These are phyloP conservation scores for Xylaria sp. DNA, from an alignment of 2,329 filamentous ascomycete species.

Conservation along the genomic window DNA sequence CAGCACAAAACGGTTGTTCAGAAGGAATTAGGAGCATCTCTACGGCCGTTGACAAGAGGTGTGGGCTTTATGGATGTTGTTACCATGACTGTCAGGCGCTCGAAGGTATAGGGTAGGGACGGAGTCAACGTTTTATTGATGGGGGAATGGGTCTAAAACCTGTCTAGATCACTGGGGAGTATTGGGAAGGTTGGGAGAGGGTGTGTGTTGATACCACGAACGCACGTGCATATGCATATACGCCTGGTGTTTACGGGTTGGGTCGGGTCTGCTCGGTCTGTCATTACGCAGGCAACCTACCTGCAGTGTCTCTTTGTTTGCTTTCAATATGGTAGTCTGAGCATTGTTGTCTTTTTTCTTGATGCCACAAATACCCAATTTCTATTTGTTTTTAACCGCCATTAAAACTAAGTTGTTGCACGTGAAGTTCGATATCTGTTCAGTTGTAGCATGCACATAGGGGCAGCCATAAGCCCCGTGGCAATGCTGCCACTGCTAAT, in stretches of 20 bases:
- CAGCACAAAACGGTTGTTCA: constrained; percentile 77
- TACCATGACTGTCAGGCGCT: constrained; percentile 29
- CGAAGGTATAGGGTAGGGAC: constrained; percentile 24
- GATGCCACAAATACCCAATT: constrained; percentile 34
- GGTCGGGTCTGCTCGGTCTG: constrained; percentile 11
- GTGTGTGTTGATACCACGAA: constrained; percentile 31
- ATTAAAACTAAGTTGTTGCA: neutral
- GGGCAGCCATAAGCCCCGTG: neutral
- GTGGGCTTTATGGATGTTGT: constrained; percentile 8
- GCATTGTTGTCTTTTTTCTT: constrained; percentile 25
- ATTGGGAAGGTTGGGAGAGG: constrained; percentile 18
- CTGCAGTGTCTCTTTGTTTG: constrained; percentile 31
- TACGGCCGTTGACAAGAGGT: constrained; percentile 33
- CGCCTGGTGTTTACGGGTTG: constrained; percentile 35
- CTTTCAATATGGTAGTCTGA: constrained; percentile 20
- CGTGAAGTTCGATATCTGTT: neutral
- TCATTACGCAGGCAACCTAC: constrained; percentile 29
- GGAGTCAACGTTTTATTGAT: constrained; percentile 28
- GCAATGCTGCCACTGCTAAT: neutral
- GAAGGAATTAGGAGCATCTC: constrained; percentile 56
- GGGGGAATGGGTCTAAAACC: constrained; percentile 1
- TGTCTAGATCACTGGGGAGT: constrained; percentile 14
- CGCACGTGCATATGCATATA: constrained; percentile 39
- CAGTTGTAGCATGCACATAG: neutral
- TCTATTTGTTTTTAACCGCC: constrained; percentile 14